Conservation (phyloP, 768 basidiomycete genomes). For the Naganishia vishniacii region DNA sequence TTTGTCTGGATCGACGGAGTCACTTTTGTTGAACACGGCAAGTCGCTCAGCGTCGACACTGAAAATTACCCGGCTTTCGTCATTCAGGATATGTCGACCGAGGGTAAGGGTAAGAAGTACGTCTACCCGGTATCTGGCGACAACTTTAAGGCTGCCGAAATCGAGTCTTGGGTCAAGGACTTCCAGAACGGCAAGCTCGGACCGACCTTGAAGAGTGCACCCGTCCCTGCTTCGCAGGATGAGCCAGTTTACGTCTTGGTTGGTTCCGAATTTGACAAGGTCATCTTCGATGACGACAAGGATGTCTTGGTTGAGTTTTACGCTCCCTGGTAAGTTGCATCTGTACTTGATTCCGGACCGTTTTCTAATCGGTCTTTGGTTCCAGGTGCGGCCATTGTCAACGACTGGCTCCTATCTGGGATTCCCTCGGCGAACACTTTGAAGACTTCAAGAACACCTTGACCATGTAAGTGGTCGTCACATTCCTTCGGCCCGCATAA, state of each 20-base stretch:
- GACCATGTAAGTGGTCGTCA: constrained; percentile 59
- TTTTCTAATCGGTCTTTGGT: neutral
- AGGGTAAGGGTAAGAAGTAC: constrained; percentile 73
- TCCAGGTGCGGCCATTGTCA: constrained; percentile 22
- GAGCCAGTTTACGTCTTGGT: constrained; percentile 78
- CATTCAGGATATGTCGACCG: constrained; percentile 65
- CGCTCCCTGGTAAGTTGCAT: constrained; percentile 73
- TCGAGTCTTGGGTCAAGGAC: constrained; percentile 60
- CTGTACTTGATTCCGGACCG: constrained; percentile 28
- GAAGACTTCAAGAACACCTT: constrained; percentile 66
- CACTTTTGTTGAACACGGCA: constrained; percentile 92
- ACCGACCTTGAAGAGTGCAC: constrained; percentile 83
- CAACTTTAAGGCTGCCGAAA: constrained; percentile 57
- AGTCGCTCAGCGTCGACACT: constrained; percentile 71
- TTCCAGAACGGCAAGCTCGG: constrained; percentile 68
- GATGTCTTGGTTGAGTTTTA: constrained; percentile 97
- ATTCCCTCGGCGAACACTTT: constrained; percentile 79
- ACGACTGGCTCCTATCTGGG: constrained; percentile 90
- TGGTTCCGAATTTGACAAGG: constrained; percentile 78
- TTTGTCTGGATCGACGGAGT: constrained; percentile 97
- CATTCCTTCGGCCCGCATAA: neutral
- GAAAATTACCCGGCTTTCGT: constrained; percentile 90
- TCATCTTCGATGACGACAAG: constrained; percentile 76
- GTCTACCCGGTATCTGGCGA: constrained; percentile 59
- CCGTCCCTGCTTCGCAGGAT: constrained; percentile 74